These are phyloP conservation scores for Parastagonospora nodorum DNA, from an alignment of 2,329 filamentous ascomycete genomes.

Conservation along the genomic window DNA sequence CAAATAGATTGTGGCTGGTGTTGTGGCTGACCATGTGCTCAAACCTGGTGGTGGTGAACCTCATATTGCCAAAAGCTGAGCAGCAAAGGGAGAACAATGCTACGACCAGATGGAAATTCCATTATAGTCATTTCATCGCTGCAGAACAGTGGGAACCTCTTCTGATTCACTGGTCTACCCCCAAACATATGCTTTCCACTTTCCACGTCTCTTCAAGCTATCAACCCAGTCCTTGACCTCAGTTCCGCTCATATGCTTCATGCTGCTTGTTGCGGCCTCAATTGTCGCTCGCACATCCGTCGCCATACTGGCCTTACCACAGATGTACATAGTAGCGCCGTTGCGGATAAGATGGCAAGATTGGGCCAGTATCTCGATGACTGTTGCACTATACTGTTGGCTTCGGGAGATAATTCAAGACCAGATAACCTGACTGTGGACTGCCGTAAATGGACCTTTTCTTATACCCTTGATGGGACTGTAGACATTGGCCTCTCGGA, in stretches of 20 bases:
- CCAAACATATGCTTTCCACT: slow-evolving; percentile 62
- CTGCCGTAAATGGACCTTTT: slow-evolving; percentile 59
- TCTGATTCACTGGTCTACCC: slow-evolving; percentile 49
- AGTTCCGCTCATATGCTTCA: slow-evolving; percentile 47
- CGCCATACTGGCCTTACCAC: slow-evolving; percentile 48
- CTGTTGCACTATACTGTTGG: slow-evolving; percentile 47
- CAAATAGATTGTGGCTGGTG: too few relatives aligned
- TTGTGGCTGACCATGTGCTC: too few relatives aligned
- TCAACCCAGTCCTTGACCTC: slow-evolving; percentile 55
- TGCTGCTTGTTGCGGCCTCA: slow-evolving; percentile 42
- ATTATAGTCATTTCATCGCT: too few relatives aligned
- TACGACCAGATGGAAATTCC: too few relatives aligned
- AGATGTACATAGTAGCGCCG: slow-evolving; percentile 52
- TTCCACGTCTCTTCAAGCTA: slow-evolving; percentile 55
- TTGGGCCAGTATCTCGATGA: slow-evolving; percentile 53
- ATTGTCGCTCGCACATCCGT: slow-evolving; percentile 49
- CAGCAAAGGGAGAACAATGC: too few relatives aligned
- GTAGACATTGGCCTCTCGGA: slow-evolving; percentile 61
- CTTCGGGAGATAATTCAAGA: slow-evolving; percentile 23
- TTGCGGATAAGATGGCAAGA: slow-evolving; percentile 56
- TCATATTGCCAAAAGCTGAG: too few relatives aligned
- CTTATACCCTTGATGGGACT: slow-evolving; percentile 63
- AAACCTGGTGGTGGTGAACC: too few relatives aligned
- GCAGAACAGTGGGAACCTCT: too few relatives aligned
- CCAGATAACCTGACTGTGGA: slow-evolving; percentile 55